These are phyloP conservation scores for Aspergillus sparsus DNA, from an alignment of 495 filamentous ascomycete genomes.

Conservation along the genomic window DNA sequence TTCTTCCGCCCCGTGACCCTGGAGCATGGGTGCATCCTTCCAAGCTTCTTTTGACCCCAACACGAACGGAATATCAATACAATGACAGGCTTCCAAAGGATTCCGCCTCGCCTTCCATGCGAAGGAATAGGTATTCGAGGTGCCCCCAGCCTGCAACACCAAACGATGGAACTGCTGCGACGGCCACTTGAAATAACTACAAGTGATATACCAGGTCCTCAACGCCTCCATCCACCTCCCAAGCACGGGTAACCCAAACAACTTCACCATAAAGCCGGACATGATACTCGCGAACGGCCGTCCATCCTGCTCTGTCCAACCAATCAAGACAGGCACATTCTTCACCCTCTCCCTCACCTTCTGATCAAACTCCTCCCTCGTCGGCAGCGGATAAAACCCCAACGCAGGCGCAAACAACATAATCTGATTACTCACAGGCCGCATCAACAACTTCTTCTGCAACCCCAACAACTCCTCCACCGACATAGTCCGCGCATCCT, in stretches of 20 bases:
- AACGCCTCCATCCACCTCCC: not conserved
- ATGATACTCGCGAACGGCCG: conserved; percentile 4
- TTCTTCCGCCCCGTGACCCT: not conserved
- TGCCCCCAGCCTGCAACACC: not conserved
- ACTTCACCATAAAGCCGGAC: not conserved
- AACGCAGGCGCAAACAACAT: conserved; percentile 8
- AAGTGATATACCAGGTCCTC: conserved; percentile 3
- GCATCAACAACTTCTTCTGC: conserved; percentile 8
- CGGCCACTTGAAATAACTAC: conserved; percentile 1
- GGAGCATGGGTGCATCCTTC: not conserved
- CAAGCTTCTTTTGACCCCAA: not conserved
- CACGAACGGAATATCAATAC: conserved; percentile 7
- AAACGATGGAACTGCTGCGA: not conserved
- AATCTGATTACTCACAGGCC: conserved; percentile 1
- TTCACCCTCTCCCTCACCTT: not conserved
- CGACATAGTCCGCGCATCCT: not conserved
- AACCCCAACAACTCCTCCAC: not conserved
- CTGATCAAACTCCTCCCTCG: not conserved
- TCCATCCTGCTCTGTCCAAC: conserved; percentile 5
- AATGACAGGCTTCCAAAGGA: not conserved
- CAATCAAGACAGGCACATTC: conserved; percentile 1
- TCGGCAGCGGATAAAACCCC: not conserved
- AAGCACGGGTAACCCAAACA: not conserved
- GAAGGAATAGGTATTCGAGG: not conserved
- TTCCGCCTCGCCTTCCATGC: not conserved